Base-by-base conservation (phyloP, 2,329 filamentous ascomycete genomes). In the Boeremia exigua region DNA sequence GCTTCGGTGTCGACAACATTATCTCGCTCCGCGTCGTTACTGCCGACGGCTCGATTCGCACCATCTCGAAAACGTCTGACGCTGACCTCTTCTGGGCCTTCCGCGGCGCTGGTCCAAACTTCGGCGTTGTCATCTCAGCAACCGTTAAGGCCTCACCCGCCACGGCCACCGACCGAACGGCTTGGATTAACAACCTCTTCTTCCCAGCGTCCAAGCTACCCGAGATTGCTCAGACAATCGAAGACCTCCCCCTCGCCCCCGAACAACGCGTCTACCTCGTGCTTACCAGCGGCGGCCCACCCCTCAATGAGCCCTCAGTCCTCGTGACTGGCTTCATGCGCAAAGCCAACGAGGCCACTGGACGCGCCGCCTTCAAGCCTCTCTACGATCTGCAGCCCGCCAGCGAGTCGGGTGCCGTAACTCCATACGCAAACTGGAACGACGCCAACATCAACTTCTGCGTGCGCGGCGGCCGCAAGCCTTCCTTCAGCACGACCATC, bases 1-100 rank as follows among this genome's bases (percentile, higher is more conserved):
- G 86, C 0, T 77, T 87, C 12, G 77, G 77, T 1, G 79, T 83
- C 40, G 83, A 85, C 66, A 81, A 80, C 56, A 70, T 84, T 32
- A 56, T 68, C 32, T 72, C 69, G 0, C 30, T 66, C 17, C 63
- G 63, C 4, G 62, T 72, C 6, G 63, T 69, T 6, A 62, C 62
- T 12, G 66, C 74, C 2, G 52, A 65, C 45, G 73, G 73, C 5
- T 54, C 61, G 2, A 54, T 75, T 27, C 56, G 73, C 27, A 73
- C 70, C 5, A 75, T 66, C 17, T 71, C 70, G 23, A 48, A 54
- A 2, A 54, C 58, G 1, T 60, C 54, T 1, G 46, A 73, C 28
- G 38, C 61, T 2, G 70, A 73, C 9, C 62, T 79, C 14, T 79
- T 75, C 65, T 72, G 67, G 62, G 75, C 74, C 1, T 61, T 77